A percentile compares a stretch with the other conserved stretches of the same genome.
phyloP scores from a whole-genome alignment of 257 asterid genomes.

The Plantago elongata region DNA sequence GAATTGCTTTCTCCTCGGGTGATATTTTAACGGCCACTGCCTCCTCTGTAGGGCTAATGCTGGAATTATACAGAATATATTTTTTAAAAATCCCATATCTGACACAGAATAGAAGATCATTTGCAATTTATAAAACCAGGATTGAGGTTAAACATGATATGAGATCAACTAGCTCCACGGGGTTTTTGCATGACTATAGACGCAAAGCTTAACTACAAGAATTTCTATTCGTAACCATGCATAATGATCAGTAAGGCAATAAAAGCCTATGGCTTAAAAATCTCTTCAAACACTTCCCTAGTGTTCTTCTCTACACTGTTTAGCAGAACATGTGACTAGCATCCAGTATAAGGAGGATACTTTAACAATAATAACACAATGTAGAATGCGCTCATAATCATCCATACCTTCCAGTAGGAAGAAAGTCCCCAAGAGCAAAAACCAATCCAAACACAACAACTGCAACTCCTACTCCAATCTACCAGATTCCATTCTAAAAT shows the following conservation, averaged over 20 bases:
- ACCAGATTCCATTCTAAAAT: constrained; percentile 31
- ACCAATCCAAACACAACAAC: constrained; percentile 70
- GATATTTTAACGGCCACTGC: constrained; percentile 40
- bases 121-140: not conserved
- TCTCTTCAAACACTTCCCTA: too few species aligned
- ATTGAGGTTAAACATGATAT: too few species aligned
- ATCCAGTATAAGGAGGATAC: too few species aligned
- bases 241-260: too few species aligned
- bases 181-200: too few species aligned
- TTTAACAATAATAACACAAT: not conserved
- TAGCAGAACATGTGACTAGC: too few species aligned
- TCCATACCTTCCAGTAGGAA: constrained; percentile 77
- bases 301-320: too few species aligned
- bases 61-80: constrained; percentile 10
- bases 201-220: too few species aligned
- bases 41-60: constrained; percentile 65
- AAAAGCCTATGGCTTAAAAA: too few species aligned
- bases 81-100: not conserved
- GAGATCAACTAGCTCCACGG: too few species aligned
- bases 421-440: constrained; percentile 92
- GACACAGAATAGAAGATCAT: not conserved
- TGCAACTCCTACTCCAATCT: constrained; percentile 91
- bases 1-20: constrained; percentile 54
- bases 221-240: too few species aligned
- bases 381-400: not conserved